Percentiles rank a stretch among this genome's conserved stretches.
phyloP scores from a whole-genome alignment of 2,329 filamentous ascomycete genomes.

The Rutstroemia sp. region DNA sequence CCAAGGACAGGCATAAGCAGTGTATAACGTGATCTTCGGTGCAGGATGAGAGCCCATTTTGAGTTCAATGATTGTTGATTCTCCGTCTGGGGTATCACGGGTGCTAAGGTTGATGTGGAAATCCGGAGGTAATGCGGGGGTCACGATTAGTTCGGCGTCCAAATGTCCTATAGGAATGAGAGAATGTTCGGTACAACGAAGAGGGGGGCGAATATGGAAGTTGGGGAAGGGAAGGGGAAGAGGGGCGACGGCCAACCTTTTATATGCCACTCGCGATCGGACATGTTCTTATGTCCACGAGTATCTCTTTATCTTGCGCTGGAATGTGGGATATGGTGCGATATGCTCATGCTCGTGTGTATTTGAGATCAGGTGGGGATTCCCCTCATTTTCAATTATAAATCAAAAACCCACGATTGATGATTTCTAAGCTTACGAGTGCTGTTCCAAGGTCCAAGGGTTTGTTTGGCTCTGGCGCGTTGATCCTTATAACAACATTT shows the following conservation, averaged over 20 bases:
- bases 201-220: neutral
- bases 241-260: slow-evolving; percentile 3
- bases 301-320: neutral
- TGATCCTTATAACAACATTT: neutral
- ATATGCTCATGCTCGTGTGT: neutral
- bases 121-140: slow-evolving; percentile 6
- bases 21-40: slow-evolving; percentile 15
- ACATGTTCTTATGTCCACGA: slow-evolving; percentile 5
- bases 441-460: neutral
- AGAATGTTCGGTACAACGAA: neutral
- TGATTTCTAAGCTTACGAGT: neutral
- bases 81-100: slow-evolving; percentile 5
- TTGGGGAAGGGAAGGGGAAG: too few relatives aligned
- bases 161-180: slow-evolving; percentile 6
- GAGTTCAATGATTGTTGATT: slow-evolving; percentile 7
- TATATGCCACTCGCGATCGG: slow-evolving; percentile 9
- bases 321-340: neutral
- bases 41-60: slow-evolving; percentile 10
- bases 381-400: slow-evolving; percentile 5
- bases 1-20: slow-evolving; percentile 51
- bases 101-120: slow-evolving; percentile 7
- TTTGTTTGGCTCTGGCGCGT: neutral
- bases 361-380: slow-evolving; percentile 1
- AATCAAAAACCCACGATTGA: neutral
- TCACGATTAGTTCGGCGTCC: slow-evolving; percentile 9